These are phyloP conservation scores for Thelonectria rubi DNA, from an alignment of 2,329 filamentous ascomycete genomes.

Conservation along the genomic window DNA sequence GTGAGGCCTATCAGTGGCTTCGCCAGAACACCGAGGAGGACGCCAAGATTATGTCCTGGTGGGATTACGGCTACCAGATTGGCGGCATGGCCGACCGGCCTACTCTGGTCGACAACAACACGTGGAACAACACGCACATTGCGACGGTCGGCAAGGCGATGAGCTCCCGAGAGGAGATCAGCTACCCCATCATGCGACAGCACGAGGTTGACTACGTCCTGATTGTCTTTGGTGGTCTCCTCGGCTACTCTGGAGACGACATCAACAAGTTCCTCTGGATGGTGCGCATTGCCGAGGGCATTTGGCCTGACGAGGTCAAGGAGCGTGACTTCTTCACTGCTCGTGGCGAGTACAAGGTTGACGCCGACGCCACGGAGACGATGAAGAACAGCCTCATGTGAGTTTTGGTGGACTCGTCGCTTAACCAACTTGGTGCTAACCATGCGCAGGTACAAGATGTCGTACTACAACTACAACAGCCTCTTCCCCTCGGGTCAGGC, in stretches of 20 bases:
- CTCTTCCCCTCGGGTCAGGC: constrained; percentile 94
- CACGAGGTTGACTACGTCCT: constrained; percentile 99
- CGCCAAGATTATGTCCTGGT: constrained; percentile 99
- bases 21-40: constrained; percentile 95
- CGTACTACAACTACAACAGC: constrained; percentile 95
- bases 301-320: constrained; percentile 99
- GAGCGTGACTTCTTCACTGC: constrained; percentile 96
- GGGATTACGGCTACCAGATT: constrained; percentile 99
- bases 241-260: constrained; percentile 97
- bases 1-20: constrained; percentile 99
- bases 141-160: constrained; percentile 99
- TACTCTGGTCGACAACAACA: constrained; percentile 98
- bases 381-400: constrained; percentile 99
- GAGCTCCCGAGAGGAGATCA: constrained; percentile 96
- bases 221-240: constrained; percentile 92
- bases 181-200: constrained; percentile 97
- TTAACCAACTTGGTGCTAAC: constrained; percentile 27
- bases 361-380: constrained; percentile 89
- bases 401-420: constrained; percentile 49
- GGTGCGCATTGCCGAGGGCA: constrained; percentile 98
- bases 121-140: constrained; percentile 99
- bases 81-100: constrained; percentile 98
- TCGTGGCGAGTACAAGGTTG: constrained; percentile 93
- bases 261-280: constrained; percentile 99
- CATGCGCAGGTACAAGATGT: constrained; percentile 94